phyloP scores from a whole-genome alignment of 148 eudicot species.

The Nepenthes mirabilis region DNA sequence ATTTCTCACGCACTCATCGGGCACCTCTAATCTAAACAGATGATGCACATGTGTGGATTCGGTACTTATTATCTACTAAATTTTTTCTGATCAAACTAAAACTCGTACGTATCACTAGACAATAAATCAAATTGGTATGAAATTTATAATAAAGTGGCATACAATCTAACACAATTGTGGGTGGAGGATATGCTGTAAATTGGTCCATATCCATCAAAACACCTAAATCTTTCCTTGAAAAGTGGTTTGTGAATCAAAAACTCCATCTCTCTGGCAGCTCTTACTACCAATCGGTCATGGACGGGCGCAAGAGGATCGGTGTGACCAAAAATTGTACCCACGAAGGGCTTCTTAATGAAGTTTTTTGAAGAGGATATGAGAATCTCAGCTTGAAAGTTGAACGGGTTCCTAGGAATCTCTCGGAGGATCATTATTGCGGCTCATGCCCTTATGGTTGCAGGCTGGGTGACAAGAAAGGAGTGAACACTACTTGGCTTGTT shows the following conservation, averaged over 20 bases:
- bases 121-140: no score
- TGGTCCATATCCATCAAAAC: conserved; percentile 83
- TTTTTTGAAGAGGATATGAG: conserved; percentile 62
- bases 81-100: no score
- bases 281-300: conserved; percentile 55
- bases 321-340: conserved; percentile 36
- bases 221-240: conserved; percentile 42
- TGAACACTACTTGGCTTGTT: conserved; percentile 73
- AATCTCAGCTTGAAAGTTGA: conserved; percentile 55
- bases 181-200: conserved; percentile 91
- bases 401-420: conserved; percentile 39
- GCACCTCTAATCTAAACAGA: no score
- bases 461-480: conserved; percentile 71
- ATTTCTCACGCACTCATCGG: no score
- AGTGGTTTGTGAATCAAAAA: conserved; percentile 48
- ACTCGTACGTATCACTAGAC: no score
- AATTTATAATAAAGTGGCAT: no score
- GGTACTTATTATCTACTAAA: no score
- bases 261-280: conserved; percentile 33
- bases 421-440: conserved; percentile 72
- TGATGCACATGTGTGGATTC: no score
- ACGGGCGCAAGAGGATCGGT: conserved; percentile 67
- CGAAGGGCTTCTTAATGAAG: conserved; percentile 71
- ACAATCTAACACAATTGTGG: conserved; percentile 18
- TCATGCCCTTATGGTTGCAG: conserved; percentile 71